Conservation (phyloP, 805 yeast species). For the Yarrowia hollandica region DNA sequence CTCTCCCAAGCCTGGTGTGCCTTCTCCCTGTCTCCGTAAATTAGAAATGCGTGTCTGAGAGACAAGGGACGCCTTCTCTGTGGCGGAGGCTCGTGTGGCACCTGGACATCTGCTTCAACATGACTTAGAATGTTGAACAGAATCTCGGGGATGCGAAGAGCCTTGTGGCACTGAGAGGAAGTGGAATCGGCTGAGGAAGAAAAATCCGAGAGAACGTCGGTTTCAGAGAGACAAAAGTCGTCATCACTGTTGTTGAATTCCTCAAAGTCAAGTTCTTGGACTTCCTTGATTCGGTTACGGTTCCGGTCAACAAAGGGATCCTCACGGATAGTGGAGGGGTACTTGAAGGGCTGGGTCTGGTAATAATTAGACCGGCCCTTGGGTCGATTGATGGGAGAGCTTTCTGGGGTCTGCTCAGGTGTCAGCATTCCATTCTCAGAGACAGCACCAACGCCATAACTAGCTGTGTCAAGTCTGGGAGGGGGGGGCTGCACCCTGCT, state of each 20-base stretch:
- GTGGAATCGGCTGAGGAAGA: slow-evolving; percentile 1
- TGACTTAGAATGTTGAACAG: slow-evolving; percentile 57
- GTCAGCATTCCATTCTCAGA: slow-evolving; percentile 1
- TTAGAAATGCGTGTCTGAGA: slow-evolving; percentile 63
- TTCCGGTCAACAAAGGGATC: slow-evolving; percentile 26
- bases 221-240: slow-evolving; percentile 12
- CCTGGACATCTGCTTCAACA: slow-evolving; percentile 55
- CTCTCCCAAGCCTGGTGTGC: slow-evolving; percentile 51
- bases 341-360: slow-evolving; percentile 20
- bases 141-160: slow-evolving; percentile 78
- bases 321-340: slow-evolving; percentile 3
- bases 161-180: slow-evolving; percentile 40
- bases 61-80: slow-evolving; percentile 68
- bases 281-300: slow-evolving; percentile 18
- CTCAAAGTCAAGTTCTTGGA: slow-evolving; percentile 23
- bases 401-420: slow-evolving; percentile 14
- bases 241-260: slow-evolving; percentile 19
- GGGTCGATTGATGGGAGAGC: slow-evolving; percentile 6
- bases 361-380: background rate
- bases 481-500: background rate
- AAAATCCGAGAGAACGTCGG: background rate
- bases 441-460: background rate
- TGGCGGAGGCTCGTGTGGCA: slow-evolving; percentile 65
- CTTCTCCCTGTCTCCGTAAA: slow-evolving; percentile 55
- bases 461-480: slow-evolving; percentile 13